Percentiles rank a stretch among this genome's conserved stretches.
These are phyloP conservation scores for Lentinula boryana DNA, from an alignment of 768 basidiomycete species.

Conservation along the genomic window DNA sequence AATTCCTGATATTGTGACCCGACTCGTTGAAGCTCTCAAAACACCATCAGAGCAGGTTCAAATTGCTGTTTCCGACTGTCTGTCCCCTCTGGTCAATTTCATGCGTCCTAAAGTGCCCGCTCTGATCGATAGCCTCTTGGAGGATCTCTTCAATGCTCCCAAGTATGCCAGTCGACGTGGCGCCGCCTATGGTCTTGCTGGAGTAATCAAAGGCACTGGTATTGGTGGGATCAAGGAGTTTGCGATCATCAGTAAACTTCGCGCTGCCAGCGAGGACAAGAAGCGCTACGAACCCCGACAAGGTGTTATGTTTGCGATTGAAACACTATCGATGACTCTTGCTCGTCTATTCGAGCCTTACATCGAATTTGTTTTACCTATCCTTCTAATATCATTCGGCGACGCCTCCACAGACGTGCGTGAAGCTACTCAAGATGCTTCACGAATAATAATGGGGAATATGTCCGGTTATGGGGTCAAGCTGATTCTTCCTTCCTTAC, in stretches of 20 bases:
- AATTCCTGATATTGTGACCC: constrained; percentile 75
- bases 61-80: constrained; percentile 92
- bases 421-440: constrained; percentile 89
- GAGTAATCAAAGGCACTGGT: constrained; percentile 88
- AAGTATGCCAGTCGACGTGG: constrained; percentile 97
- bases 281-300: constrained; percentile 82
- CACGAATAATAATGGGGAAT: constrained; percentile 91
- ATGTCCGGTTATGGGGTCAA: constrained; percentile 95
- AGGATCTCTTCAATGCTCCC: constrained; percentile 66
- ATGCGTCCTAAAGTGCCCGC: constrained; percentile 51
- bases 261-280: constrained; percentile 81
- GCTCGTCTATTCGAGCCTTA: constrained; percentile 94
- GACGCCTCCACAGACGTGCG: constrained; percentile 84
- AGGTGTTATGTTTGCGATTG: constrained; percentile 92
- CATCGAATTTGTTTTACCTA: constrained; percentile 74
- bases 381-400: constrained; percentile 81
- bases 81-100: constrained; percentile 76
- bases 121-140: constrained; percentile 73
- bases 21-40: constrained; percentile 83
- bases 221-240: constrained; percentile 82
- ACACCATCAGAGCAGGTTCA: constrained; percentile 97
- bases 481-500: constrained; percentile 82
- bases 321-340: constrained; percentile 81
- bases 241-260: constrained; percentile 67
- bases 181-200: constrained; percentile 93